These are phyloP conservation scores for Psilocybe cubensis DNA, from an alignment of 768 basidiomycete genomes.

Conservation along the genomic window DNA sequence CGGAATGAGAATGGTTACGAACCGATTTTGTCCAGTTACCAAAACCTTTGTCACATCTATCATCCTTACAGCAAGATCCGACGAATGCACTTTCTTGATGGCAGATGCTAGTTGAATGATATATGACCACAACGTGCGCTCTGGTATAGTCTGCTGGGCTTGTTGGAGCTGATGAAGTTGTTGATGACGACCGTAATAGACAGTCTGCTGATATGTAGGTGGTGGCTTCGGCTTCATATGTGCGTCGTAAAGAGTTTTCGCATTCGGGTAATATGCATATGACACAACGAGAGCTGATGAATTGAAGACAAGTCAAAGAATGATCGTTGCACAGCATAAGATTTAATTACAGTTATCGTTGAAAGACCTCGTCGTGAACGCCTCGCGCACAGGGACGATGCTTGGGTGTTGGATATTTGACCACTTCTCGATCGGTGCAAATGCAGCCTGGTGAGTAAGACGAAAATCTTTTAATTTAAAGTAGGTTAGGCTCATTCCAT, in stretches of 20 bases:
- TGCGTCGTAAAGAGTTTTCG: constrained; percentile 79
- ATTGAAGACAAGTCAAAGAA: not conserved
- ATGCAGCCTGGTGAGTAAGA: constrained; percentile 79
- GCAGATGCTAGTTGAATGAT: constrained; percentile 89
- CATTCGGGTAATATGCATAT: constrained; percentile 86
- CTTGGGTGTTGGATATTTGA: constrained; percentile 82
- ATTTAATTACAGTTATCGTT: constrained; percentile 80
- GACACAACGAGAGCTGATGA: constrained; percentile 83
- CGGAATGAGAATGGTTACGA: constrained; percentile 3
- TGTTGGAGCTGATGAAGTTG: constrained; percentile 23
- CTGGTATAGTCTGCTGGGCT: constrained; percentile 53
- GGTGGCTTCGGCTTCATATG: constrained; percentile 66
- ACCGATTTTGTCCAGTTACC: constrained; percentile 90
- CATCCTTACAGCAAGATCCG: constrained; percentile 77
- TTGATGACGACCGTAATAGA: constrained; percentile 25
- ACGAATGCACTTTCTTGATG: constrained; percentile 84
- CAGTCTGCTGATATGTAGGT: constrained; percentile 23
- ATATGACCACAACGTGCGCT: constrained; percentile 90
- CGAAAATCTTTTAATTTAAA: constrained; percentile 67
- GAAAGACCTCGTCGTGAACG: constrained; percentile 94
- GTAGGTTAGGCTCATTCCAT: not conserved
- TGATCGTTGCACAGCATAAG: not conserved
- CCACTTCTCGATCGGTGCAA: constrained; percentile 86
- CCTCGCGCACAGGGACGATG: constrained; percentile 83
- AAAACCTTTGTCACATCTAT: constrained; percentile 89